phyloP scores from a whole-genome alignment of 2,329 filamentous ascomycete genomes.

The Cladosporium oxysporum region DNA sequence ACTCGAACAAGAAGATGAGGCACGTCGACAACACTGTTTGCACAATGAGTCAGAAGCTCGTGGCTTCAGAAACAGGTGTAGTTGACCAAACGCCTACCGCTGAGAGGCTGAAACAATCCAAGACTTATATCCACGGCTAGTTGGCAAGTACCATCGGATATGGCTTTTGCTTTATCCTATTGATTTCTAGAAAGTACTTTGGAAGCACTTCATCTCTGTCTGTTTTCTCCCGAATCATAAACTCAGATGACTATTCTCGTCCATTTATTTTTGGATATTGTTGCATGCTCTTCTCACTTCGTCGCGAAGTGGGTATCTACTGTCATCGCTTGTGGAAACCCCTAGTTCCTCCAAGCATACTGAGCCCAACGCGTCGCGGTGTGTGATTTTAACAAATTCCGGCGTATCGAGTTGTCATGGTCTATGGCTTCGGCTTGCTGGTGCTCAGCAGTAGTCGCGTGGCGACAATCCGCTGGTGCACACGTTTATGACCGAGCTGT shows the following conservation, averaged over 20 bases:
- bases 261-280: not conserved
- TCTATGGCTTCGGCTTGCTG: not conserved
- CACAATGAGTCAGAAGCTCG: not conserved
- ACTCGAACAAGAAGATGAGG: not conserved
- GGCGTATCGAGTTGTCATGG: not conserved
- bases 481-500: not conserved
- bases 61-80: not conserved
- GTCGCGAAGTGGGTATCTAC: no score
- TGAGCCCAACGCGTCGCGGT: not conserved
- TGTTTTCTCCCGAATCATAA: no score
- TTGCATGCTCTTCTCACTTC: not conserved
- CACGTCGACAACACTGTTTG: not conserved
- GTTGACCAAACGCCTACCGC: not conserved
- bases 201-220: not conserved
- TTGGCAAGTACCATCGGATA: not conserved
- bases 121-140: not conserved
- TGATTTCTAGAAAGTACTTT: not conserved
- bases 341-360: no score
- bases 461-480: not conserved
- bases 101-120: not conserved
- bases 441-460: not conserved
- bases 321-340: no score
- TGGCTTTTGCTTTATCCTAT: not conserved
- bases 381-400: not conserved
- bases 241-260: not conserved